A percentile compares a stretch with the other conserved stretches of the same genome.
Evolutionary conservation across 2,329 filamentous ascomycete species (phyloP).

Genomic region (Penicillium sp.): DNA sequence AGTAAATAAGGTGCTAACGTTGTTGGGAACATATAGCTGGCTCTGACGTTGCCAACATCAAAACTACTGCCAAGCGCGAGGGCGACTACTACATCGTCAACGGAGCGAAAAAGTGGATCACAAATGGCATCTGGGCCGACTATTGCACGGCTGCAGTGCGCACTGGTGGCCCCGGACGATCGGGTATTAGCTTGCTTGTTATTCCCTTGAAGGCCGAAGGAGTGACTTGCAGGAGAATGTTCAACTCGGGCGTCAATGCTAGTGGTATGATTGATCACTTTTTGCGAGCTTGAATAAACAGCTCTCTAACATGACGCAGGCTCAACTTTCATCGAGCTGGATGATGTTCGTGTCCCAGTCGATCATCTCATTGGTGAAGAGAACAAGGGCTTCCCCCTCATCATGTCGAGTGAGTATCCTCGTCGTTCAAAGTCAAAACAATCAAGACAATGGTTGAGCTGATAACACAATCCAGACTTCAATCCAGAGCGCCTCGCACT

Average conservation of each 20-base stretch:
- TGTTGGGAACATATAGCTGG: slow-evolving; percentile 47
- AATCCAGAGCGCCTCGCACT: slow-evolving; percentile 74
- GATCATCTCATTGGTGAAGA: slow-evolving; percentile 71
- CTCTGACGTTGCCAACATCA: slow-evolving; percentile 67
- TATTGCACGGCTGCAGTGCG: slow-evolving; percentile 64
- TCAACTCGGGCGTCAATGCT: slow-evolving; percentile 69
- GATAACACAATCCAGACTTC: slow-evolving; percentile 55
- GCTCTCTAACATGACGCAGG: slow-evolving; percentile 31
- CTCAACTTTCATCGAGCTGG: slow-evolving; percentile 68
- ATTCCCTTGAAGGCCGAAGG: slow-evolving; percentile 68
- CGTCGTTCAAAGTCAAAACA: no score
- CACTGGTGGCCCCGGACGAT: slow-evolving; percentile 62
- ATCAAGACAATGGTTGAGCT: no score
- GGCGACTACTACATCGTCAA: slow-evolving; percentile 64
- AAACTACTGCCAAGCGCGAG: slow-evolving; percentile 60
- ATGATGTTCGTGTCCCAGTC: slow-evolving; percentile 71
- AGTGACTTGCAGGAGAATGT: slow-evolving; percentile 55
- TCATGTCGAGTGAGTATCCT: slow-evolving; percentile 63
- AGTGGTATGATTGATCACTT: slow-evolving; percentile 52
- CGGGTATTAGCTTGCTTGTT: slow-evolving; percentile 66
- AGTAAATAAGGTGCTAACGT: slow-evolving; percentile 13
- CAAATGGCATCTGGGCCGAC: slow-evolving; percentile 63
- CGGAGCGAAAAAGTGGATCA: slow-evolving; percentile 71
- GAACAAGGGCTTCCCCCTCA: slow-evolving; percentile 71
- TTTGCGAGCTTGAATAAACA: not conserved